These are phyloP conservation scores for Lasiosphaeria miniovina DNA, from an alignment of 495 filamentous ascomycete genomes.

Conservation along the genomic window DNA sequence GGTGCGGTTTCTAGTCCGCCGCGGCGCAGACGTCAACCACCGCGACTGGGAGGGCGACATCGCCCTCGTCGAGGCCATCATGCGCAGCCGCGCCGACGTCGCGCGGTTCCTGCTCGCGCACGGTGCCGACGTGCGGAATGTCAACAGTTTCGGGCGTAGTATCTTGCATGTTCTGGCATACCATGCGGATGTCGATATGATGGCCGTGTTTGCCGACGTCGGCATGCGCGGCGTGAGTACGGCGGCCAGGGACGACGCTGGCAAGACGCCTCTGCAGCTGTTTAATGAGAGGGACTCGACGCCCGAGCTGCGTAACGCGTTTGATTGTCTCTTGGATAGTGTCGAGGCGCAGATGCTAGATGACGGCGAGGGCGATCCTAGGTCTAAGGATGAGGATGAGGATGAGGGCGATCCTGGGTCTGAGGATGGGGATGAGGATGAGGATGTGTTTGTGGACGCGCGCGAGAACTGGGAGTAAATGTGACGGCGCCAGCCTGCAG, in stretches of 20 bases:
- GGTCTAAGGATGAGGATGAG: background rate
- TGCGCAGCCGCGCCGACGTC: background rate
- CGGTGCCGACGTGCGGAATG: background rate
- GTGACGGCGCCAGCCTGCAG: too few species aligned
- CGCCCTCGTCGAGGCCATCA: background rate
- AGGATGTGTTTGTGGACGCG: background rate
- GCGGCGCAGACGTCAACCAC: conserved; percentile 6
- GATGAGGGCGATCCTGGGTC: background rate
- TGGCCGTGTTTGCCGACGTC: background rate
- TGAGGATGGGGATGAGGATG: background rate
- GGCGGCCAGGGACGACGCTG: background rate
- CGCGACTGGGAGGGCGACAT: conserved; percentile 9
- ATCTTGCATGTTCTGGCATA: conserved; percentile 3
- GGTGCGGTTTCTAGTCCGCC: background rate
- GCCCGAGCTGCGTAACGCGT: conserved; percentile 1
- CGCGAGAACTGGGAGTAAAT: too few species aligned
- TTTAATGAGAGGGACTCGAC: conserved; percentile 7
- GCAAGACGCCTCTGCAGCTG: conserved; percentile 8
- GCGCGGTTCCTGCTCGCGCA: background rate
- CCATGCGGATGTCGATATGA: background rate
- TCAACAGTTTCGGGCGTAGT: conserved; percentile 1
- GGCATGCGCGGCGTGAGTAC: background rate
- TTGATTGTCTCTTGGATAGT: conserved; percentile 8
- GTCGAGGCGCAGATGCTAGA: background rate
- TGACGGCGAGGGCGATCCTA: background rate